A percentile compares a stretch with the other conserved stretches of the same genome.
phyloP scores from a whole-genome alignment of 1,284 basidiomycete genomes.

The Cutaneotrichosporon sp. region DNA sequence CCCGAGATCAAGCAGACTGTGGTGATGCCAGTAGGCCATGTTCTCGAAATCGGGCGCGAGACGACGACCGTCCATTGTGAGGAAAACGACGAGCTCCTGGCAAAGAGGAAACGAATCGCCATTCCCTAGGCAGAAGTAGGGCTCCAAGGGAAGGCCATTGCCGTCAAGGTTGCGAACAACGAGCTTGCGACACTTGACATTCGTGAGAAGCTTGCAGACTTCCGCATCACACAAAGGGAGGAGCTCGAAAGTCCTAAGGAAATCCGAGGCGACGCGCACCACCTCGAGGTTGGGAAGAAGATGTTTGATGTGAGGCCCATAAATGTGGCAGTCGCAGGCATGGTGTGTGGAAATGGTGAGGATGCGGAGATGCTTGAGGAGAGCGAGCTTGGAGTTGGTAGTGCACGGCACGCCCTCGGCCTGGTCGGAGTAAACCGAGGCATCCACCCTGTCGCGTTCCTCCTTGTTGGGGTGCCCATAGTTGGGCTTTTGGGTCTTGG shows the following conservation, averaged over 20 bases:
- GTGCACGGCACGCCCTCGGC: background rate
- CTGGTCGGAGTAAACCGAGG: background rate
- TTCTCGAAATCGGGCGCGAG: background rate
- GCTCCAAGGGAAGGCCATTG: background rate
- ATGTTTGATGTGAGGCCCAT: background rate
- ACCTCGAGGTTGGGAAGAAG: conserved; percentile 5
- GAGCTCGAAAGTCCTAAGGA: background rate
- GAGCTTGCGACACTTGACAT: conserved; percentile 5
- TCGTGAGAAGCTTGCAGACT: background rate
- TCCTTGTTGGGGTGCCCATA: background rate
- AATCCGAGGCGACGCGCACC: conserved; percentile 1
- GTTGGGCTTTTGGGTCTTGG: background rate
- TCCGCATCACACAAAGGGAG: background rate
- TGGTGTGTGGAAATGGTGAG: conserved; percentile 12
- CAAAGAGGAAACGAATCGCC: background rate
- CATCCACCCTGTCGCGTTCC: background rate
- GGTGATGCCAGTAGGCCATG: background rate
- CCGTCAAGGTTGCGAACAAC: conserved; percentile 13
- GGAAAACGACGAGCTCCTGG: background rate
- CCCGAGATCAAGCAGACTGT: background rate
- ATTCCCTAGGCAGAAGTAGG: too few relatives aligned
- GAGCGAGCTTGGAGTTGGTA: conserved; percentile 8
- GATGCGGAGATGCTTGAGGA: conserved; percentile 11
- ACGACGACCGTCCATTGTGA: background rate
- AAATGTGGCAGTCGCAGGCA: conserved; percentile 8